Evolutionary conservation across 2,329 filamentous ascomycete genomes (phyloP).

Genomic region (Pseudocercospora cruenta): DNA sequence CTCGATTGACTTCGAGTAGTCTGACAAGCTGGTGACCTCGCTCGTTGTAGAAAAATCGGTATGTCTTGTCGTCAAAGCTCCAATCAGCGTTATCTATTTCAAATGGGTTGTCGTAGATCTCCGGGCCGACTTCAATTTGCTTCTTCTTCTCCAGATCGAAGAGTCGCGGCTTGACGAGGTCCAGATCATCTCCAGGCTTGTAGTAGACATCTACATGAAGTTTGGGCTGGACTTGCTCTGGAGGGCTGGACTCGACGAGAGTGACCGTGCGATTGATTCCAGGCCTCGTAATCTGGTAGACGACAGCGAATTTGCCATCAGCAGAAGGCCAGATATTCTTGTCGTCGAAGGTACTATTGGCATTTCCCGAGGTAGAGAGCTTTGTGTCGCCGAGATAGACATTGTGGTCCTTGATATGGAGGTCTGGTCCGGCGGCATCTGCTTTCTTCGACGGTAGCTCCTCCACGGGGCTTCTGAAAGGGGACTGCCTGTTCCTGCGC

Average conservation of each 20-base stretch:
- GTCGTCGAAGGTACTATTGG: neutral
- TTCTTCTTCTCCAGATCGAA: conserved; percentile 16
- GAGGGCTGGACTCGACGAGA: conserved; percentile 10
- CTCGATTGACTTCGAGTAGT: conserved; percentile 13
- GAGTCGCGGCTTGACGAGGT: conserved; percentile 1
- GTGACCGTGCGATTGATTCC: conserved; percentile 9
- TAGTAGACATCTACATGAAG: neutral
- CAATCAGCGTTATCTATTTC: conserved; percentile 3
- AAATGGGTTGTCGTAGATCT: neutral
- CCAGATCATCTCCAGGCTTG: conserved; percentile 9
- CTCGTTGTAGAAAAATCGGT: conserved; percentile 9
- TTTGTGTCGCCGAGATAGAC: conserved; percentile 12
- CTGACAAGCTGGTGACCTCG: neutral
- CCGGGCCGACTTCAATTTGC: conserved; percentile 1
- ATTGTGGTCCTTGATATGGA: conserved; percentile 5
- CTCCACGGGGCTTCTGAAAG: neutral
- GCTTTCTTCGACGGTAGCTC: neutral
- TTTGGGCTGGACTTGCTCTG: conserved; percentile 3
- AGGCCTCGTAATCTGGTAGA: neutral
- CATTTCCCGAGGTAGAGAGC: neutral
- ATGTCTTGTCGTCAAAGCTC: conserved; percentile 7
- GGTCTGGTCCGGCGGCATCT: neutral
- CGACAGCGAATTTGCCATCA: conserved; percentile 15
- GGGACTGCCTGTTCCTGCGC: neutral
- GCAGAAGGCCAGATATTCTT: neutral